Evolutionary conservation across 306 rosid genomes (phyloP).

Genomic region (Pterocarpus macrocarpus): DNA sequence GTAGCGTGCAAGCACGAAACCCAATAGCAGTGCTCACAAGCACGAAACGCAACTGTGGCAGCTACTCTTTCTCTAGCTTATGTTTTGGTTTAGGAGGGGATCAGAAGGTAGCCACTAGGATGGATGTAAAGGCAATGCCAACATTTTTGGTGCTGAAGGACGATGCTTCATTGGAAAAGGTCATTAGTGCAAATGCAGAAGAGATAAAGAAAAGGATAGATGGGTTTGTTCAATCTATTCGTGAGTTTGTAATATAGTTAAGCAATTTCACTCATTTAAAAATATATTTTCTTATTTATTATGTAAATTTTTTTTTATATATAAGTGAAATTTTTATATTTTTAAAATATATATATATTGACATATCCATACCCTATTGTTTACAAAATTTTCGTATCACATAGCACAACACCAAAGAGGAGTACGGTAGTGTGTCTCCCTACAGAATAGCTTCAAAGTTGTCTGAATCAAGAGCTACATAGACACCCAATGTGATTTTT

Average conservation of each 20-base stretch:
- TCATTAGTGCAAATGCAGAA: conserved; percentile 95
- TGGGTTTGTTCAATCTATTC: conserved; percentile 59
- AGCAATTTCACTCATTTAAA: neutral
- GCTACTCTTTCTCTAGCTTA: too few species aligned
- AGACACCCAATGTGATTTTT: neutral
- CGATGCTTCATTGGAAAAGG: conserved; percentile 63
- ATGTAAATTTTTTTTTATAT: too few species aligned
- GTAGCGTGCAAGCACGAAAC: too few species aligned
- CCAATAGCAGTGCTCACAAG: too few species aligned
- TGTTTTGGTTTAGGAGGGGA: neutral
- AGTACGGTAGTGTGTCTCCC: neutral
- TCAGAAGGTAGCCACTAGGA: conserved; percentile 80
- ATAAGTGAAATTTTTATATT: too few species aligned
- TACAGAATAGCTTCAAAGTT: neutral
- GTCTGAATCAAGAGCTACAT: neutral
- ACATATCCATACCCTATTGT: too few species aligned
- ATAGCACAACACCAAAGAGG: neutral
- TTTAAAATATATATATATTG: too few species aligned
- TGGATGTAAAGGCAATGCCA: conserved; percentile 91
- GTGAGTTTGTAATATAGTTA: conserved; percentile 57
- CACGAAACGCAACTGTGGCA: too few species aligned
- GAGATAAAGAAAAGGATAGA: conserved; percentile 89
- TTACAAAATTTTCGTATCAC: too few species aligned
- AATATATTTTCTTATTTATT: too few species aligned
- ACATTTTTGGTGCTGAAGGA: conserved; percentile 77